Evolutionary conservation across 2,329 filamentous ascomycete species (phyloP).

Genomic region (Aspergillus pseudoglaucus): DNA sequence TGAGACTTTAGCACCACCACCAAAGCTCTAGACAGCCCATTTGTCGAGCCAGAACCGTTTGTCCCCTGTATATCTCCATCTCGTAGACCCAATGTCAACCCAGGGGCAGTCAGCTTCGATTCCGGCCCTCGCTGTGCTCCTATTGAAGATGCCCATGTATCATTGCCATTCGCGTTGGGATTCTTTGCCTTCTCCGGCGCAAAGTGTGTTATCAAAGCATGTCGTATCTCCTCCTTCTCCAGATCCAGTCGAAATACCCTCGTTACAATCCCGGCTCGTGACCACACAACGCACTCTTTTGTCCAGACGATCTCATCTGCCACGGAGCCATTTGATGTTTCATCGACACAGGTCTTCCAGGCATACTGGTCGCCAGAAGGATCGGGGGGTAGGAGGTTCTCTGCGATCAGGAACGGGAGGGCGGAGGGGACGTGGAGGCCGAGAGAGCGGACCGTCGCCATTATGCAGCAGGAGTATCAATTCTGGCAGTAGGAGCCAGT

Average conservation of each 20-base stretch:
- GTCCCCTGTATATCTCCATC: constrained; percentile 18
- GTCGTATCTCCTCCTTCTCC: constrained; percentile 78
- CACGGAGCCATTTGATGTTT: constrained; percentile 38
- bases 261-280: constrained; percentile 73
- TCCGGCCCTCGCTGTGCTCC: constrained; percentile 13
- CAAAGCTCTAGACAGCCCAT: constrained; percentile 54
- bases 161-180: constrained; percentile 8
- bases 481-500: constrained; percentile 18
- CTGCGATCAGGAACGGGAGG: constrained; percentile 73
- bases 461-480: constrained; percentile 37
- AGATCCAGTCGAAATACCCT: constrained; percentile 80
- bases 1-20: constrained; percentile 90
- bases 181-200: constrained; percentile 39
- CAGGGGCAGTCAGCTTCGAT: constrained; percentile 15
- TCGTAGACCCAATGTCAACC: constrained; percentile 20
- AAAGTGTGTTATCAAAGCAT: constrained; percentile 81
- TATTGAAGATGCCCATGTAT: constrained; percentile 2
- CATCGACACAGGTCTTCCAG: constrained; percentile 61
- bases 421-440: constrained; percentile 85
- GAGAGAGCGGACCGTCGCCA: constrained; percentile 87
- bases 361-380: constrained; percentile 59
- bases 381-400: constrained; percentile 66
- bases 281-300: constrained; percentile 76
- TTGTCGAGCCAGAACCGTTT: constrained; percentile 13
- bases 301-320: constrained; percentile 80